Conservation (phyloP, 2,329 filamentous ascomycete species). For the Cadophora sp. region DNA sequence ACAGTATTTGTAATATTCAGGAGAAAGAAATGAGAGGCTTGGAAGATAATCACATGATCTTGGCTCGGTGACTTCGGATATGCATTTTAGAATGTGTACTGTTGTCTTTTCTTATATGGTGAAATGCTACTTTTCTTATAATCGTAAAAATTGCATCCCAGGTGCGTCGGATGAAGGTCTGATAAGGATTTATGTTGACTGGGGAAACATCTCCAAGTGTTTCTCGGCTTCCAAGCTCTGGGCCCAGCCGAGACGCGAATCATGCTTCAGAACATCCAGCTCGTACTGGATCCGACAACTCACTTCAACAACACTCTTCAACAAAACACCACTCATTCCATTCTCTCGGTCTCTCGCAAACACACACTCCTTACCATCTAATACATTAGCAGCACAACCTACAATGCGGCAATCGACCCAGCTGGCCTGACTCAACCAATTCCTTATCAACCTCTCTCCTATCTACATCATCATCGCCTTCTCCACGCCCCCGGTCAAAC, state of each 20-base stretch:
- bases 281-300: slow-evolving; percentile 18
- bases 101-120: background rate
- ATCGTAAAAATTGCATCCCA: background rate
- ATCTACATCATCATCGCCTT: slow-evolving; percentile 12
- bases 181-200: background rate
- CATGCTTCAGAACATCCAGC: slow-evolving; percentile 18
- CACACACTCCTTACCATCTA: slow-evolving; percentile 29
- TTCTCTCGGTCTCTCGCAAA: slow-evolving; percentile 7
- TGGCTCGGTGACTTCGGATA: background rate
- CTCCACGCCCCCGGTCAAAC: background rate
- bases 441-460: slow-evolving; percentile 19
- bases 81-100: background rate
- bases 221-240: slow-evolving; percentile 32
- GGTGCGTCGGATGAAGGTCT: background rate
- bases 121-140: background rate
- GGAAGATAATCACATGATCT: slow-evolving; percentile 27
- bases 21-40: slow-evolving; percentile 23
- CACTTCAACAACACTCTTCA: slow-evolving; percentile 20
- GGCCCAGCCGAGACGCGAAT: slow-evolving; percentile 34
- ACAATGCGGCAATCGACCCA: slow-evolving; percentile 18
- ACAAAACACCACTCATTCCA: slow-evolving; percentile 3
- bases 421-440: slow-evolving; percentile 19
- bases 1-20: slow-evolving; percentile 36
- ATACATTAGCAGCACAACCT: slow-evolving; percentile 13
- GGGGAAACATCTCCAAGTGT: slow-evolving; percentile 21